Evolutionary conservation across 768 basidiomycete genomes (phyloP).

Genomic region (Termitomyces sp.): DNA sequence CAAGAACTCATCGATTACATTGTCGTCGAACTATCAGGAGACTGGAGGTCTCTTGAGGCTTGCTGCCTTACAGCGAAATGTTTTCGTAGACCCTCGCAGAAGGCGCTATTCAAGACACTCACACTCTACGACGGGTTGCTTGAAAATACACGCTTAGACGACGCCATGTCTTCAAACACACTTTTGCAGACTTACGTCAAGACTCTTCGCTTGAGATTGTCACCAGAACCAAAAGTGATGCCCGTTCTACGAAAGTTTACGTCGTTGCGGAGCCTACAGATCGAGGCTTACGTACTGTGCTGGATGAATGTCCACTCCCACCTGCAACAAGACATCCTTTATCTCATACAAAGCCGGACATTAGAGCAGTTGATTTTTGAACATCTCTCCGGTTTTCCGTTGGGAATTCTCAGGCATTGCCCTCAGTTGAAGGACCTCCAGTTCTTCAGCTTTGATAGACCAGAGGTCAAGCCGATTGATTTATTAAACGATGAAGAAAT

Average conservation of each 20-base stretch:
- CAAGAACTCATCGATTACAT: conserved; percentile 4
- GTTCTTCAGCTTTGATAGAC: neutral
- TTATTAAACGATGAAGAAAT: neutral
- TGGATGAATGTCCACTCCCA: neutral
- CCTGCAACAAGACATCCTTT: neutral
- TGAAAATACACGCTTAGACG: neutral
- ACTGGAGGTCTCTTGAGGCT: conserved; percentile 3
- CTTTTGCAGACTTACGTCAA: neutral
- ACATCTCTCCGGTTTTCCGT: neutral
- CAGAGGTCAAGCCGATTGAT: neutral
- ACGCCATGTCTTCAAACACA: neutral
- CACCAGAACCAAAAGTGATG: no score
- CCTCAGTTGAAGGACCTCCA: conserved; percentile 4
- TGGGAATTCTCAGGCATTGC: neutral
- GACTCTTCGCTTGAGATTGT: neutral
- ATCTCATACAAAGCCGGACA: neutral
- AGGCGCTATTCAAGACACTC: neutral
- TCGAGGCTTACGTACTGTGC: neutral
- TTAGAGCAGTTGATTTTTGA: neutral
- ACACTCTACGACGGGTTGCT: neutral
- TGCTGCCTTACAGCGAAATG: neutral
- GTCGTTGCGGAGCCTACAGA: neutral
- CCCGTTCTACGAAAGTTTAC: neutral
- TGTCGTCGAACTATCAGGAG: conserved; percentile 3
- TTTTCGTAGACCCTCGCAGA: conserved; percentile 3